A percentile compares a stretch with the other conserved stretches of the same genome.
Conservation (phyloP, 208 protist genomes). For the Leishmania lainsoni region DNA sequence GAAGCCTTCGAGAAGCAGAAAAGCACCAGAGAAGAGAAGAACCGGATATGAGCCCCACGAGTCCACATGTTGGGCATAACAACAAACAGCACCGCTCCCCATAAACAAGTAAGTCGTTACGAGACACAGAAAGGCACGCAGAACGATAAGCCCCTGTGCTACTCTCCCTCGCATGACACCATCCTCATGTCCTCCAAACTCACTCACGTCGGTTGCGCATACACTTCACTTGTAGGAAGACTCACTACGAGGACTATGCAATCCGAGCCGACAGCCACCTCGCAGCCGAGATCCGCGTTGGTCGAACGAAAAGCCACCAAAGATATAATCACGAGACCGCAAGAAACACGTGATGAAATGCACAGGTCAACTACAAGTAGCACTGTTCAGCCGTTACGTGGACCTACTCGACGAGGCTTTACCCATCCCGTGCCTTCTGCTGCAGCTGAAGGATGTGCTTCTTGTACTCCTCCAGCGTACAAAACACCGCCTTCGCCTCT, state of each 20-base stretch:
- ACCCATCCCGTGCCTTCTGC: background rate
- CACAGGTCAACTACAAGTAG: background rate
- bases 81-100: background rate
- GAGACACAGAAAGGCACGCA: background rate
- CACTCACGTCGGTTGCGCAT: background rate
- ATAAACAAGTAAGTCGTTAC: background rate
- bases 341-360: no score
- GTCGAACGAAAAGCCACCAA: background rate
- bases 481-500: slow-evolving; percentile 51
- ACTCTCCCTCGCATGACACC: background rate
- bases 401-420: background rate
- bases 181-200: background rate
- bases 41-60: background rate
- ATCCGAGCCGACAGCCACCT: background rate
- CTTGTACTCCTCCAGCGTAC: slow-evolving; percentile 35
- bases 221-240: background rate
- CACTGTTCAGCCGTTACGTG: background rate
- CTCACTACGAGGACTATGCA: background rate
- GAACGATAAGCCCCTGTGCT: background rate
- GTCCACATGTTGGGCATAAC: background rate
- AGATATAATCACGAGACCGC: background rate
- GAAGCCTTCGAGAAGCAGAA: background rate
- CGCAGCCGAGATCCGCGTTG: background rate
- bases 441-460: background rate
- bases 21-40: background rate